phyloP scores from a whole-genome alignment of 2,329 filamentous ascomycete species.

The Aspergillus phoenicis region DNA sequence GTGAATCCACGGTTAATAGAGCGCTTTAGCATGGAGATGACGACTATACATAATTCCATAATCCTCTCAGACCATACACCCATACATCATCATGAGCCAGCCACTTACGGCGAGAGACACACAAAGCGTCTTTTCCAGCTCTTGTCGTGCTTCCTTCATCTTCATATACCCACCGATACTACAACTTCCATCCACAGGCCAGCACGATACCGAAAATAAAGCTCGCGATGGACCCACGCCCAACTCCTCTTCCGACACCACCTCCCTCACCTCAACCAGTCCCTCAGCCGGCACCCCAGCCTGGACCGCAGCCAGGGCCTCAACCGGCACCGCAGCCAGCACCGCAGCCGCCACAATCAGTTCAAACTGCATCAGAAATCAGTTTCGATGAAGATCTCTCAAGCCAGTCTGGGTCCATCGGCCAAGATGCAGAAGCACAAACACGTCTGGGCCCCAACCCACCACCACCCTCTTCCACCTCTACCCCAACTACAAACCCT shows the following conservation, averaged over 20 bases:
- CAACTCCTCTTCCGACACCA: background rate
- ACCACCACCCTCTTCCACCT: background rate
- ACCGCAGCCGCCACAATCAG: slow-evolving; percentile 64
- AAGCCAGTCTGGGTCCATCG: no score
- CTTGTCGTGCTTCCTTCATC: background rate
- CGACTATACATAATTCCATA: no score
- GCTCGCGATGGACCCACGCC: background rate
- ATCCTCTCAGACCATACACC: background rate
- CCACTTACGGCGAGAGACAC: background rate
- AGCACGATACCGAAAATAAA: background rate
- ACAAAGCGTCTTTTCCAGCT: background rate
- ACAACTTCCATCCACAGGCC: background rate
- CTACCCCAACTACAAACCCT: background rate
- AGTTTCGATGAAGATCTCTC: no score
- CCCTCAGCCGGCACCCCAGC: background rate
- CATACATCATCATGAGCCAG: background rate
- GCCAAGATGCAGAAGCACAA: background rate
- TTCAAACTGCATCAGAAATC: slow-evolving; percentile 51
- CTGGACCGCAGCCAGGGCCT: background rate
- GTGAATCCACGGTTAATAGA: no score
- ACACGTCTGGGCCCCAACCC: background rate
- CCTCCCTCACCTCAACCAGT: background rate
- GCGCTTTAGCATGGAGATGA: no score
- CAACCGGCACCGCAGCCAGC: slow-evolving; percentile 9
- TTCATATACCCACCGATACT: background rate